Base-by-base conservation (phyloP, 2,329 filamentous ascomycete species). In the Xylaria sp. region DNA sequence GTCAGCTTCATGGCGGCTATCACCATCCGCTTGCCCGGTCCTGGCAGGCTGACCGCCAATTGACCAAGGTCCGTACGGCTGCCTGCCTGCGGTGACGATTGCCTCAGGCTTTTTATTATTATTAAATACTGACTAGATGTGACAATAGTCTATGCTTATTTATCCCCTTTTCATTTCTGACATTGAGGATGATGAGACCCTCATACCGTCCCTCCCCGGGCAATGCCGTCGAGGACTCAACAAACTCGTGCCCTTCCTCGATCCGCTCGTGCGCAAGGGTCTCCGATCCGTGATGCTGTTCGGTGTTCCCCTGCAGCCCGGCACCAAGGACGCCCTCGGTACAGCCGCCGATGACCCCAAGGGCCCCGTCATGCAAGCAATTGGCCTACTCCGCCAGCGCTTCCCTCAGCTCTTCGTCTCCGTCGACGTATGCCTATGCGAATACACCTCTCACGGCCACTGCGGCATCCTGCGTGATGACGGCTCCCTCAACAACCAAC, bases 101-200 rank as follows among this genome's bases (percentile, higher is more conserved):
- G 7, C 12, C 17, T 21, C 40, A 8, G n/a, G 5, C 4, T n/a
- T 38, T 23, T 4, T 25, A 12, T 33, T 19, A 40, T 31, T 5
- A 31, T 31, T 4, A 15, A n/a, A 49, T 42, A 25, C 61, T 68
- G 42, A 68, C 66, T 42, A 21, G 15, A 35, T 46, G 25, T 38
- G 11, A 54, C 2, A 31, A 31, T 72, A 97, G 92, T 95, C 94
- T 38, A 98, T 98, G 95, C 89, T 99, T 73, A 97, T 99, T 73
- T 98, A 96, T 79, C 95, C 95, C 12, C 85, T 99, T 69, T 99
- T 99, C 82, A 87, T 99, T 68, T 96, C 95, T 72, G 95, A 99
- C 78, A 87, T 92, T 74, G 91, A 94, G 37, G 92, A 98, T 73
- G 94, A 98, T 80, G 92, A 97, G 80, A 91, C 89, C 14, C 84